A percentile compares a stretch with the other conserved stretches of the same genome.
These are phyloP conservation scores for Penicillium sp. DNA, from an alignment of 2,329 filamentous ascomycete species.

Conservation along the genomic window DNA sequence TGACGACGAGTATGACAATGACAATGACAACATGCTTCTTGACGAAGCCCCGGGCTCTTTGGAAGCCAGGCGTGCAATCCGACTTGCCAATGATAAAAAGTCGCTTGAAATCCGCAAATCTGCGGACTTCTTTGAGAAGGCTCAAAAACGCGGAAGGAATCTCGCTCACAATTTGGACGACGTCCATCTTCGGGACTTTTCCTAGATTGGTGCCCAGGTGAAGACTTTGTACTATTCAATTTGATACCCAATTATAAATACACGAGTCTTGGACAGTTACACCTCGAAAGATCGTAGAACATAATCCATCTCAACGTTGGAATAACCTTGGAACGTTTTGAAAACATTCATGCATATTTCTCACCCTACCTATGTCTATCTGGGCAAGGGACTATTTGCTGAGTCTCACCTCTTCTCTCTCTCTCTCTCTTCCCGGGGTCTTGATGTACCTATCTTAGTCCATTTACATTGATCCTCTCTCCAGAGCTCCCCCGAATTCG, in stretches of 20 bases:
- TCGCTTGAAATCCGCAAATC: slow-evolving; percentile 35
- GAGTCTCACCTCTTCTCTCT: too few species aligned
- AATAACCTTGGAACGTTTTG: too few species aligned
- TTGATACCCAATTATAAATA: not conserved
- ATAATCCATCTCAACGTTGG: too few species aligned
- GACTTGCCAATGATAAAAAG: slow-evolving; percentile 37
- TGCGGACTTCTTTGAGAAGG: slow-evolving; percentile 36
- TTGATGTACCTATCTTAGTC: too few species aligned
- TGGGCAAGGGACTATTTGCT: too few species aligned
- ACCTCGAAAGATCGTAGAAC: too few species aligned
- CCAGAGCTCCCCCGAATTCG: too few species aligned
- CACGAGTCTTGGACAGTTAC: too few species aligned
- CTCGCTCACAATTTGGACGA: slow-evolving; percentile 31
- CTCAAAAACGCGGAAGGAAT: slow-evolving; percentile 32
- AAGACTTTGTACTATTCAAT: not conserved
- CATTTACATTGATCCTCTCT: too few species aligned
- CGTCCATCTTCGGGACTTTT: slow-evolving; percentile 29
- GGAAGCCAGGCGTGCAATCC: slow-evolving; percentile 33
- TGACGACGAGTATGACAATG: slow-evolving; percentile 15
- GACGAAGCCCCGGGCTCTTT: slow-evolving; percentile 29
- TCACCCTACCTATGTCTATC: too few species aligned
- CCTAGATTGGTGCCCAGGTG: not conserved
- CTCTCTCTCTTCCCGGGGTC: too few species aligned
- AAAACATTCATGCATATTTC: too few species aligned
- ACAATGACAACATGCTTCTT: slow-evolving; percentile 18